phyloP scores from a whole-genome alignment of 176 grass and related monocot genomes.

The Avena insularis region DNA sequence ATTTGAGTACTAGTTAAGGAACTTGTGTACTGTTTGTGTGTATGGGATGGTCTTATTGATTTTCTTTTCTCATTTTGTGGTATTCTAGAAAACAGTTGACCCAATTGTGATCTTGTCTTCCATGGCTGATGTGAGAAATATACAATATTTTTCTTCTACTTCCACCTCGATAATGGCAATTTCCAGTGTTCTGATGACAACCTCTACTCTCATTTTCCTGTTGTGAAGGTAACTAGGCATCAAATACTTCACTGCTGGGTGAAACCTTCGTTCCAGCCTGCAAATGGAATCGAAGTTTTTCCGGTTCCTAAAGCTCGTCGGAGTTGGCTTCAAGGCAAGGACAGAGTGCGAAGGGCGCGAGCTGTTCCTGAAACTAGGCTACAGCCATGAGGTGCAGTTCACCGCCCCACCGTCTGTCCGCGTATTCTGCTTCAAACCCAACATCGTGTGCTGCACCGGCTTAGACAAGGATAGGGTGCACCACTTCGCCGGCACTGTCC shows the following conservation, averaged over 20 bases:
- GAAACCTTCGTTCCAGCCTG: not conserved
- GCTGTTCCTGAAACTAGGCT: slow-evolving; percentile 80
- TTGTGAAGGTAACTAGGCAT: slow-evolving; percentile 1
- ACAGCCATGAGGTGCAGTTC: slow-evolving; percentile 80
- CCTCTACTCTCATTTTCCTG: not conserved
- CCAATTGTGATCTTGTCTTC: not conserved
- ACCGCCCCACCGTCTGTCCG: slow-evolving; percentile 67
- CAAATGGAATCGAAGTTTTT: slow-evolving; percentile 38
- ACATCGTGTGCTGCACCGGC: slow-evolving; percentile 75
- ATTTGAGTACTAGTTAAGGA: not conserved
- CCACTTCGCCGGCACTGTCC: slow-evolving; percentile 70
- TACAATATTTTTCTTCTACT: not conserved
- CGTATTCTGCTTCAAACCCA: slow-evolving; percentile 81
- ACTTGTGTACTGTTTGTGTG: not conserved
- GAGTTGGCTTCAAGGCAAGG: slow-evolving; percentile 35
- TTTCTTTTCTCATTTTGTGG: not conserved
- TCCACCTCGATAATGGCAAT: not conserved
- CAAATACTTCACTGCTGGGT: not conserved
- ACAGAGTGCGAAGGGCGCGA: slow-evolving; percentile 53
- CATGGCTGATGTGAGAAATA: not conserved
- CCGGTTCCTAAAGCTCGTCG: slow-evolving; percentile 16
- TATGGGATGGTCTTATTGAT: not conserved
- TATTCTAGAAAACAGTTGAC: not conserved
- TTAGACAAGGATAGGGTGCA: slow-evolving; percentile 72
- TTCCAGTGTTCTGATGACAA: not conserved